Percentiles rank a stretch among this genome's conserved stretches.
Conservation (phyloP, 768 basidiomycete species). For the Dioszegia crocea region DNA sequence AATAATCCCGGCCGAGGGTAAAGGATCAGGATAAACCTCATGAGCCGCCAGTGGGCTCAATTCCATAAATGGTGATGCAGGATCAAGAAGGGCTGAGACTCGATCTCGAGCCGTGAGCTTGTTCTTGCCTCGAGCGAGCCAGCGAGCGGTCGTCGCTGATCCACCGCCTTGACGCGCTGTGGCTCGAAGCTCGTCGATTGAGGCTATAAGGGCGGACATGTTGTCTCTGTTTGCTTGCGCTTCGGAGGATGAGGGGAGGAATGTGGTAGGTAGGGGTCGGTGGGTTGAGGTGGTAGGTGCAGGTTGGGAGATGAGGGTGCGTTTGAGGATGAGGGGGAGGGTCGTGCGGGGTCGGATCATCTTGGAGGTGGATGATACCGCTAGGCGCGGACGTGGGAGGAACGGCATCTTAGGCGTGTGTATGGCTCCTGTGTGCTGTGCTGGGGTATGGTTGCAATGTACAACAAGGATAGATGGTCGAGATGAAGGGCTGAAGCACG, state of each 20-base stretch:
- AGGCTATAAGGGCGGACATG: slow-evolving; percentile 19
- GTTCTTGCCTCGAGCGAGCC: slow-evolving; percentile 33
- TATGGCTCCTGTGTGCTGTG: no score
- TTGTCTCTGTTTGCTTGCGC: slow-evolving; percentile 17
- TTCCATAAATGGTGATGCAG: slow-evolving; percentile 83
- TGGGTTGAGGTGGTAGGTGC: slow-evolving; percentile 20
- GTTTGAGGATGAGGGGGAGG: slow-evolving; percentile 1
- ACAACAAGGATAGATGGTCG: no score
- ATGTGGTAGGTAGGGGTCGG: slow-evolving; percentile 24
- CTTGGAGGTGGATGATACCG: no score
- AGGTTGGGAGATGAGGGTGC: slow-evolving; percentile 38
- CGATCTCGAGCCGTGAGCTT: slow-evolving; percentile 36
- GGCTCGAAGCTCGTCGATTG: slow-evolving; percentile 13
- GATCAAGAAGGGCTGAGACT: slow-evolving; percentile 70
- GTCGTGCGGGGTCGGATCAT: background rate
- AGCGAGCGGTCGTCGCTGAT: slow-evolving; percentile 22
- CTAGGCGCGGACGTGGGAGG: no score
- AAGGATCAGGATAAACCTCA: slow-evolving; percentile 67
- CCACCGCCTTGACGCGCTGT: slow-evolving; percentile 40
- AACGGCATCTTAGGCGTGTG: no score
- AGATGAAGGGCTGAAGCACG: no score
- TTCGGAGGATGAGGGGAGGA: slow-evolving; percentile 20
- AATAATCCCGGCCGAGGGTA: slow-evolving; percentile 86
- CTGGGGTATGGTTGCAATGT: no score
- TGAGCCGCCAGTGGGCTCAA: slow-evolving; percentile 80